phyloP scores from a whole-genome alignment of 2,329 filamentous ascomycete species.

The Phialocephala subalpina region DNA sequence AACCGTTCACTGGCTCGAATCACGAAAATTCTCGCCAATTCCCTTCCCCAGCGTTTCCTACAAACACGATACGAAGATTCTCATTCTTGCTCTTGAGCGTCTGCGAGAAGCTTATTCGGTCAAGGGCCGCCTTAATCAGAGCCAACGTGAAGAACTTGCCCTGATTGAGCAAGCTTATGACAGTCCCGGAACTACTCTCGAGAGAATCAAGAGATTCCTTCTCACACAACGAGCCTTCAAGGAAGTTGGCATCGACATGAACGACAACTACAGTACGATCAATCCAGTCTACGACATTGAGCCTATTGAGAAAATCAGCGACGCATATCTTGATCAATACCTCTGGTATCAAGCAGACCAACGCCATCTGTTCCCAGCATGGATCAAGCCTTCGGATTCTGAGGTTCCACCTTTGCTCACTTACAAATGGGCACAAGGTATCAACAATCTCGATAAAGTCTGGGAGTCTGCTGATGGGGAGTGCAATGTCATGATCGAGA shows the following conservation, averaged over 20 bases:
- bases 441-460: conserved; percentile 96
- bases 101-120: conserved; percentile 96
- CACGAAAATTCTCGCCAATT: conserved; percentile 97
- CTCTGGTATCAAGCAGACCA: conserved; percentile 99
- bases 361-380: conserved; percentile 93
- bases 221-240: conserved; percentile 98
- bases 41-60: conserved; percentile 99
- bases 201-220: conserved; percentile 96
- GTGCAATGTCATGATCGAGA: conserved; percentile 99
- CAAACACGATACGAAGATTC: conserved; percentile 99
- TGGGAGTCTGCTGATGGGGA: conserved; percentile 95
- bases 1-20: conserved; percentile 98
- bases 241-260: conserved; percentile 99
- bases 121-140: conserved; percentile 96
- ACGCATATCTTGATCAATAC: conserved; percentile 98
- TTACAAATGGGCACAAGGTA: conserved; percentile 99
- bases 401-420: conserved; percentile 93
- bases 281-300: conserved; percentile 99
- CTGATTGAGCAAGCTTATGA: conserved; percentile 99
- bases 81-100: conserved; percentile 93
- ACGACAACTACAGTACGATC: conserved; percentile 99
- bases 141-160: conserved; percentile 94
- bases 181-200: conserved; percentile 93
- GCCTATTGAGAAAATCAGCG: conserved; percentile 98
- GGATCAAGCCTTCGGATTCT: conserved; percentile 99